Base-by-base conservation (phyloP, 495 filamentous ascomycete genomes). In the Hyaloscypha hepaticicola region DNA sequence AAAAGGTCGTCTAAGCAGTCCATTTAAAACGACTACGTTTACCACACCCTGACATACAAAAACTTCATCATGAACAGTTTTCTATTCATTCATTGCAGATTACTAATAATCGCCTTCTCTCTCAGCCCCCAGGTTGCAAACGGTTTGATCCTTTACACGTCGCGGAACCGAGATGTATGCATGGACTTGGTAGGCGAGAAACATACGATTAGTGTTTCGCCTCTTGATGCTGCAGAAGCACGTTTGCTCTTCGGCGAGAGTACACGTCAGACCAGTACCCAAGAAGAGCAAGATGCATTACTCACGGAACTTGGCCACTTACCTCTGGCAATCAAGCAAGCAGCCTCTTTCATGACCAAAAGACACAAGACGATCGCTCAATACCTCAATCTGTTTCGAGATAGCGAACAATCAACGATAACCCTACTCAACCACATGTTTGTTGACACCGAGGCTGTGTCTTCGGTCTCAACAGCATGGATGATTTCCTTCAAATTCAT, bases 401-500 rank as follows among this genome's bases (percentile, higher is more conserved):
- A 58, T 9, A 63, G 34, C 25, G 59, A 69, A 2, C 5, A 21
- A 8, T 29, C 25, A 7, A 57, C 25, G 34, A 55, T 59, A 12
- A 22, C 5, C 14, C 64, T 74, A 24, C 55, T 68, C 27, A 55
- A 49, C 27, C 27, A 58, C 16, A 29, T 64, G 24, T 60, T 63
- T 55, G 50, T 19, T 5, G 70, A 72, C 53, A 31, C 28, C 6
- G 25, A 33, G 27, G 27, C 27, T 9, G 11, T 55, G 2, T 71
- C 79, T 61, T 72, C 77, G 3, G 68, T 82, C 5, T 68, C 79
- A n/a, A 74, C 70, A 5, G 81, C 79, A 22, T 83, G 77, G 79
- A 60, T 74, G 60, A 70, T 83, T n/a, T 80, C 79, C 0, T 83
- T 83, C 63, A 71, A 79, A 12, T 75, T 79, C 9, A 77, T 84